Percentiles rank a stretch among this genome's conserved stretches.
Evolutionary conservation across 148 eudicot genomes (phyloP).

Genomic region (Talinum fruticosum): DNA sequence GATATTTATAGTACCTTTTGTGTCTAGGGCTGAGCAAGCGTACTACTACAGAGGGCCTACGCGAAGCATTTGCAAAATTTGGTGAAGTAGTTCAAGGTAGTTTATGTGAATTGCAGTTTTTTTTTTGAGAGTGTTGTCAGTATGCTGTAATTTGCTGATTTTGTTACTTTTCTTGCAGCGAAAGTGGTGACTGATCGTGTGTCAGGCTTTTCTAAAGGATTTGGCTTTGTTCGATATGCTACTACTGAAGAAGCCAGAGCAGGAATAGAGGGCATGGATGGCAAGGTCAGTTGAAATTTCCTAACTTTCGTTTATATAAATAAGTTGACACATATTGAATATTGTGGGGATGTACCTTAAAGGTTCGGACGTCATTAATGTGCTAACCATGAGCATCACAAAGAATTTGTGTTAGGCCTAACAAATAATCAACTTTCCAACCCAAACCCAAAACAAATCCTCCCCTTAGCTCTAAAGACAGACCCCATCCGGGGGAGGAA

Average conservation of each 20-base stretch:
- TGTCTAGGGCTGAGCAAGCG: conserved; percentile 63
- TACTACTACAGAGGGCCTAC: conserved; percentile 60
- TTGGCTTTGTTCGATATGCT: conserved; percentile 73
- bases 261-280: conserved; percentile 87
- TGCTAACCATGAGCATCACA: neutral
- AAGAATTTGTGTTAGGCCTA: too few species aligned
- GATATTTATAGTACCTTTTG: neutral
- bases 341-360: neutral
- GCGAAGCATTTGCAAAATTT: conserved; percentile 51
- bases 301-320: neutral
- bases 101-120: neutral
- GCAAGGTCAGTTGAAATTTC: conserved; percentile 44
- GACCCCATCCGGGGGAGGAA: too few species aligned
- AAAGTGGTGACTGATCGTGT: conserved; percentile 82
- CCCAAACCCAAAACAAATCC: neutral
- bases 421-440: neutral
- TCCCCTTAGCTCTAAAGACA: neutral
- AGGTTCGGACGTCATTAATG: neutral
- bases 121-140: neutral
- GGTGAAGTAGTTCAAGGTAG: conserved; percentile 60
- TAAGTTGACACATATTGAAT: neutral
- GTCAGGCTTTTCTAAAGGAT: conserved; percentile 79
- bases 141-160: conserved; percentile 8
- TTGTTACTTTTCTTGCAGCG: conserved; percentile 49
- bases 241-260: conserved; percentile 65